Percentiles rank a stretch among this genome's conserved stretches.
Evolutionary conservation across 1,284 basidiomycete genomes (phyloP).

Genomic region (Tylopilus sp.): DNA sequence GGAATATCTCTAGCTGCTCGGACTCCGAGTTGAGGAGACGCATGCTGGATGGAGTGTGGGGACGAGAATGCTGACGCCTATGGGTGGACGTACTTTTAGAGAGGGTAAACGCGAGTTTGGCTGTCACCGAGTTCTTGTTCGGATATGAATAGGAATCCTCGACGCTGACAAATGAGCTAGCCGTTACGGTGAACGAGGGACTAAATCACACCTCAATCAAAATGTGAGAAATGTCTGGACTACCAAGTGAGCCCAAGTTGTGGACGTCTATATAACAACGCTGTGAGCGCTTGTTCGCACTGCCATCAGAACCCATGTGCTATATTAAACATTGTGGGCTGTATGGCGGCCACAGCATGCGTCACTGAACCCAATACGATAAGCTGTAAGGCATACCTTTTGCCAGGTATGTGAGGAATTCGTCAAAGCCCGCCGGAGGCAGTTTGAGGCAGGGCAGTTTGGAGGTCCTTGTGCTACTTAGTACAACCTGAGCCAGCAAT

Average conservation of each 20-base stretch:
- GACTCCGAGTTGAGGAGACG: conserved; percentile 40
- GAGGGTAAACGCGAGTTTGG: not conserved
- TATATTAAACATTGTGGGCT: not conserved
- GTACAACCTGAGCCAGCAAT: no score
- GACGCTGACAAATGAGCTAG: not conserved
- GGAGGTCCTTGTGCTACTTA: no score
- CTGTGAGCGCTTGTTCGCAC: conserved; percentile 7
- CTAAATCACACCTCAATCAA: not conserved
- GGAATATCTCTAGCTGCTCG: conserved; percentile 17
- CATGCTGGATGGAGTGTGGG: conserved; percentile 18
- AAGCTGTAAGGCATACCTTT: no score
- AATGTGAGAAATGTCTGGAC: not conserved
- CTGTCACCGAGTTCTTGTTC: not conserved
- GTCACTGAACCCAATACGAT: no score
- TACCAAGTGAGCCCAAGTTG: not conserved
- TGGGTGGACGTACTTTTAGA: conserved; percentile 8
- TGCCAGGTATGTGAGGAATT: no score
- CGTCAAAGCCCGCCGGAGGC: no score
- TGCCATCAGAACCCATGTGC: not conserved
- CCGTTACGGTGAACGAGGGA: not conserved
- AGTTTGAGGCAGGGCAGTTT: no score
- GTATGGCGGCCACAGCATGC: no score
- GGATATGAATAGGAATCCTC: not conserved
- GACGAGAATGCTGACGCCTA: not conserved
- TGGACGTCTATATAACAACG: not conserved